These are phyloP conservation scores for Suillus decipiens DNA, from an alignment of 768 basidiomycete species.

Conservation along the genomic window DNA sequence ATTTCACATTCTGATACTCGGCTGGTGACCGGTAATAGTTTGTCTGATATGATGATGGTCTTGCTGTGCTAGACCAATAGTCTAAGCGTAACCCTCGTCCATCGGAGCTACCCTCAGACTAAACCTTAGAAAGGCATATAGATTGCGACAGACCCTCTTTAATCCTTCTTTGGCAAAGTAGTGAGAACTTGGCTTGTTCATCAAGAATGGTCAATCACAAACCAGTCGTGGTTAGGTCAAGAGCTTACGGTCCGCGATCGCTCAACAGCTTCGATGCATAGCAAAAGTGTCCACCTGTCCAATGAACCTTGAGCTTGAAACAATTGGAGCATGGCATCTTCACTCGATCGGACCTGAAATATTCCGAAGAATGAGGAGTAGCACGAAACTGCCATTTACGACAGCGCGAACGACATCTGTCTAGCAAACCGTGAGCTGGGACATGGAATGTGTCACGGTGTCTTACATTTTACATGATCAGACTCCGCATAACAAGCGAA, in stretches of 20 bases:
- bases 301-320: conserved; percentile 3
- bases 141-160: not conserved
- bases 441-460: too few relatives aligned
- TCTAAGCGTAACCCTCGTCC: not conserved
- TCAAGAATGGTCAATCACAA: conserved; percentile 7
- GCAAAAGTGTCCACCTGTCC: not conserved
- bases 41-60: not conserved
- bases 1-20: not conserved
- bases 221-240: conserved; percentile 1
- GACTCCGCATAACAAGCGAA: conserved; percentile 2
- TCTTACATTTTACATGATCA: not conserved
- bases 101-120: not conserved
- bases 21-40: not conserved
- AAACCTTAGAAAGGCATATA: conserved; percentile 3
- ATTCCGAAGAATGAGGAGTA: not conserved
- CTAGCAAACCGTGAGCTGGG: not conserved
- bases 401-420: not conserved
- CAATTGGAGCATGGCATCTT: not conserved
- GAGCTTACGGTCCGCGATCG: not conserved
- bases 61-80: conserved; percentile 1
- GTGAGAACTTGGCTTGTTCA: not conserved
- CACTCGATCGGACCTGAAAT: not conserved
- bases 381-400: not conserved
- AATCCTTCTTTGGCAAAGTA: not conserved
- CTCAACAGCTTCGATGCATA: not conserved